Conservation (phyloP, 108 stramenopile species). For the Nitzschia inconspicua region DNA sequence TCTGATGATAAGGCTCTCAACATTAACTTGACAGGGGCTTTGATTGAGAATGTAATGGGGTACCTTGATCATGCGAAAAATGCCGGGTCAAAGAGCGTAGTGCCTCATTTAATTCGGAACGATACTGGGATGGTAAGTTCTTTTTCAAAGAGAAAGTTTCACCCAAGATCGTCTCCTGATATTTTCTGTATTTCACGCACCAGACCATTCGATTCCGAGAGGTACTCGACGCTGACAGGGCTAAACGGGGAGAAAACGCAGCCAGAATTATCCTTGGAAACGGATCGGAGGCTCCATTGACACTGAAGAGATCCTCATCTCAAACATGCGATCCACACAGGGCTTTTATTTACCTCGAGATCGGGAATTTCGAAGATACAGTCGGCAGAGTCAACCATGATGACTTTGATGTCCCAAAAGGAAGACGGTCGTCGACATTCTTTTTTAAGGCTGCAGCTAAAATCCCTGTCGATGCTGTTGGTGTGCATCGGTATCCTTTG, state of each 20-base stretch:
- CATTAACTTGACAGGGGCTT: constrained; percentile 75
- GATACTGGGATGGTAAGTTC: constrained; percentile 53
- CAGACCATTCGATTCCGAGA: constrained; percentile 51
- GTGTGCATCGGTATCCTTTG: constrained; percentile 44
- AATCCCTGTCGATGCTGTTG: constrained; percentile 61
- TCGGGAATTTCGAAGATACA: constrained; percentile 44
- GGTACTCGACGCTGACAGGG: constrained; percentile 38
- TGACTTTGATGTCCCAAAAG: constrained; percentile 27
- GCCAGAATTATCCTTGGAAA: constrained; percentile 16
- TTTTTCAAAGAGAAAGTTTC: not conserved
- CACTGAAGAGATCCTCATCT: constrained; percentile 40
- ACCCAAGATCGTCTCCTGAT: not conserved
- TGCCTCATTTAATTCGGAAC: constrained; percentile 65
- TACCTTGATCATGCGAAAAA: constrained; percentile 23
- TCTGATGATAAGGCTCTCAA: constrained; percentile 51
- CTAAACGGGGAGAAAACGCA: constrained; percentile 31
- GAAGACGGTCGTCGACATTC: constrained; percentile 28
- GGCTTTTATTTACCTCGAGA: constrained; percentile 44
- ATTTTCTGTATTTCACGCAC: not conserved
- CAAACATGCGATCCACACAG: constrained; percentile 61
- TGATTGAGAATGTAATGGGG: constrained; percentile 50
- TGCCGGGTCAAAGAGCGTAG: constrained; percentile 19
- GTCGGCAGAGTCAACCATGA: constrained; percentile 27
- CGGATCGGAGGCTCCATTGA: constrained; percentile 41
- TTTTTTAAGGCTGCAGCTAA: constrained; percentile 39